Evolutionary conservation across 768 basidiomycete genomes (phyloP), one percentile per base, ranked within the genome.

Genomic region (Pilatotrama ljubarskyi): DNA sequence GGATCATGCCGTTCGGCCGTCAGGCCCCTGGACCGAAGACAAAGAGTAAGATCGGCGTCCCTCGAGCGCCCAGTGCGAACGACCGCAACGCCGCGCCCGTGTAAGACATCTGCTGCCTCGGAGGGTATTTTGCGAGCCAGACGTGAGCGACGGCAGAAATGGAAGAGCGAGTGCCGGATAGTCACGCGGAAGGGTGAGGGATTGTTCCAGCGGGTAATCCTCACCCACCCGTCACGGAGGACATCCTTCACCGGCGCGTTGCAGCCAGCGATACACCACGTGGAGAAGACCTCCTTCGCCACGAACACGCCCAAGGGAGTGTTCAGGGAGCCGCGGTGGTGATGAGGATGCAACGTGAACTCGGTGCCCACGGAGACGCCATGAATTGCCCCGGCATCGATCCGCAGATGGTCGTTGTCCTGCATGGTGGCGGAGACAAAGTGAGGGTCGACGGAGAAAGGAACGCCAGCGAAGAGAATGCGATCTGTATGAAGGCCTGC

Each of bases 281-380:
- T 85, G 3, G 85, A 73, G 51, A 83, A 75, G 4, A 85, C 81
- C 50, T 82, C 80, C 32, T 75, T 74, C 32, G 82, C 84, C 32
- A 79, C 73, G n/a, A 81, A 78, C 36, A 67, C 77, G 24, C 81
- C 82, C 13, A 86, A 70, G 18, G 77, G 56, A 1, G 82, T 81
- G 62, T 88, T 89, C 48, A 75, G 71, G 7, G 86, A 86, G 20
- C 80, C 81, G n/a, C 74, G 74, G 61, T 77, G 77, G 69, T 88
- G 87, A 69, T 88, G 86, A 20, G 77, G 73, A 67, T 88, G 86
- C 20, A 89, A 46, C 40, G 78, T 80, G 60, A 90, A 78, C 62
- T 86, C 83, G 9, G 80, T 85, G 47, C 86, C 87, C 59, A 81
- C 79, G n/a, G 80, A 77, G 18, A 89, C 74, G 1, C 87, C 87